These are phyloP conservation scores for Torulaspora maleeae DNA, from an alignment of 805 yeast species.

Conservation along the genomic window DNA sequence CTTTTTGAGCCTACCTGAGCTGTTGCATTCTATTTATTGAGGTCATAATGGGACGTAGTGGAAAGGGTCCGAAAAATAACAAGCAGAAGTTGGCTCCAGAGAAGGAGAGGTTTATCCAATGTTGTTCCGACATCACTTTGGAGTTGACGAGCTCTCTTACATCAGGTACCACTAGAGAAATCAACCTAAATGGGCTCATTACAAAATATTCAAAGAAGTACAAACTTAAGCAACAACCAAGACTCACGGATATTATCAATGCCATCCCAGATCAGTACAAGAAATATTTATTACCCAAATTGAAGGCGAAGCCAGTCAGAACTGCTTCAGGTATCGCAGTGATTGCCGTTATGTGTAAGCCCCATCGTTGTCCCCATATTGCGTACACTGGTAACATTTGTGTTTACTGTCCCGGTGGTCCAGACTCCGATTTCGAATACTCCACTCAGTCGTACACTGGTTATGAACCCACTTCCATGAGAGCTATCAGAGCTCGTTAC, in stretches of 20 bases:
- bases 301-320: slow-evolving; percentile 97
- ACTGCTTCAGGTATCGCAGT: slow-evolving; percentile 99
- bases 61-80: slow-evolving; percentile 38
- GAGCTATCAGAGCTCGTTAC: slow-evolving; percentile 97
- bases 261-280: slow-evolving; percentile 96
- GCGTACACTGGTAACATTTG: slow-evolving; percentile 98
- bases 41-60: slow-evolving; percentile 34
- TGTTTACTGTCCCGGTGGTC: slow-evolving; percentile 99
- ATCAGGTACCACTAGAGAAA: slow-evolving; percentile 42
- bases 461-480: slow-evolving; percentile 97
- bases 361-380: slow-evolving; percentile 98
- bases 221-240: slow-evolving; percentile 85
- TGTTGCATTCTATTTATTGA: background rate
- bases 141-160: slow-evolving; percentile 78
- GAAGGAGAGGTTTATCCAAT: slow-evolving; percentile 85
- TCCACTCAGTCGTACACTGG: slow-evolving; percentile 98
- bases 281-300: slow-evolving; percentile 82
- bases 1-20: background rate
- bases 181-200: slow-evolving; percentile 86
- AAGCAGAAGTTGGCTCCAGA: slow-evolving; percentile 79
- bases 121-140: slow-evolving; percentile 86
- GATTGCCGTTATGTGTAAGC: slow-evolving; percentile 98
- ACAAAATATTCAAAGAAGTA: slow-evolving; percentile 83
- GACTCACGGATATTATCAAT: slow-evolving; percentile 88
- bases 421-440: slow-evolving; percentile 96